Evolutionary conservation across 352 stramenopile species (phyloP), one percentile per base, ranked within the genome.

Genomic region (Detonula confervacea): DNA sequence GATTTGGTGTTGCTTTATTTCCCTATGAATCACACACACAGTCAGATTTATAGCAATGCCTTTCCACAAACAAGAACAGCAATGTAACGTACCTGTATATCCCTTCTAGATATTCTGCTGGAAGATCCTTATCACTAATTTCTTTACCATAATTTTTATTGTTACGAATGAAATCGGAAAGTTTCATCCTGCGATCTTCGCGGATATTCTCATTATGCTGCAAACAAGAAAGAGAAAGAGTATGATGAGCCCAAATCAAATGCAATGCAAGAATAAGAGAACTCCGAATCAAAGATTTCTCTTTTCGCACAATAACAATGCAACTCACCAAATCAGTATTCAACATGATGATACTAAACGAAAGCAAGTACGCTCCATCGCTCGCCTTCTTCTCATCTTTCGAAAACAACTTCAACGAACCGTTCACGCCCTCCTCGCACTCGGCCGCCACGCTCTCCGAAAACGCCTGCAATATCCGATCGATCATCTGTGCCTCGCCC

Each of bases 401-500:
- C 0, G 85, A 90, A 81, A 95, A 91, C 2, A 93, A 22, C 30
- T 89, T 87, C 7, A 88, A 33, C 16, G 66, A 69, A 24, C 77
- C 81, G 35, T 81, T 69, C 2, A 73, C 35, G 24, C 68, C 76
- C 72, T 94, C 89, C 60, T 92, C 74, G 56, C 89, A 94, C 20
- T 74, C 29, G 20, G 65, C 44, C 22, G 72, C 84, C 72, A 81
- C 88, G 61, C 68, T 84, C 59, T 94, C 85, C 20, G 87, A 69
- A 80, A 95, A 95, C 0, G 81, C 75, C 70, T 95, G 83, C 8
- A 95, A 54, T 67, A 95, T 93, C 14, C 97, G 96, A 80, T 99
- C 97, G 69, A 99, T 99, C 84, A 98, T 97, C 84, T 99, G 97
- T 1, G 97, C 96, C 87, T 99, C 97, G 2, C 97, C 97, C 0